Base-by-base conservation (phyloP, 441 rosid species). In the Erodium moschatum region DNA sequence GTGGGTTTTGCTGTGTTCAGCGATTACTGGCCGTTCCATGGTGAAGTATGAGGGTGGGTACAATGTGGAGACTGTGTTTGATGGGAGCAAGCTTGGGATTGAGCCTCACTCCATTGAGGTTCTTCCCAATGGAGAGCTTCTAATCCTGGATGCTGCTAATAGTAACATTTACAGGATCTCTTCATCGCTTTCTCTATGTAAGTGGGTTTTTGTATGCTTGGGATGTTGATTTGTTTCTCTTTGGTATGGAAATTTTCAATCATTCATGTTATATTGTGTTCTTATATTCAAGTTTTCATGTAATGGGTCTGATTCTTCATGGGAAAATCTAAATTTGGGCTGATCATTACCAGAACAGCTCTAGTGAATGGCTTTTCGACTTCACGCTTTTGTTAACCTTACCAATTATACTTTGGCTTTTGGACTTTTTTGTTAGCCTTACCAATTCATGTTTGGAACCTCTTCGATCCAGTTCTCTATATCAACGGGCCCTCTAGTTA, bases 71-170 rank as follows among this genome's bases (percentile, higher is more conserved):
- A 93, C 98, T 0, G 93, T 91, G 56, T 84, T 91, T 74, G 98
- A 93, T 74, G 98, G 97, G 75, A 93, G 98, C 77, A 93, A 91
- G 74, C 93, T 89, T 64, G 98, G 96, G 67, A 80, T 91, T 63
- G 97, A 91, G 76, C 97, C 98, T 7, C 78, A 83, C 75, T 82
- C 95, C 2, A 86, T 93, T 27, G 87, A 91, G 81, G 82, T 88
- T 67, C 74, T 88, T 74, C 87, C 97, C 0, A 81, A 79, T 67
- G 97, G 96, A 67, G 97, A 93, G 76, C 86, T 93, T 61, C 86
- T 93, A 42, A 81, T 93, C 74, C 79, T 93, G 69, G 97, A 93
- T 73, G 88, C 96, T 78, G 81, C 85, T 68, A 91, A 89, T 69
- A 89, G 88, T 74, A 93, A 93, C 80, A 73, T 93, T 48, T 87